These are phyloP conservation scores for Fusarium annulatum DNA, from an alignment of 2,329 filamentous ascomycete species.

Conservation along the genomic window DNA sequence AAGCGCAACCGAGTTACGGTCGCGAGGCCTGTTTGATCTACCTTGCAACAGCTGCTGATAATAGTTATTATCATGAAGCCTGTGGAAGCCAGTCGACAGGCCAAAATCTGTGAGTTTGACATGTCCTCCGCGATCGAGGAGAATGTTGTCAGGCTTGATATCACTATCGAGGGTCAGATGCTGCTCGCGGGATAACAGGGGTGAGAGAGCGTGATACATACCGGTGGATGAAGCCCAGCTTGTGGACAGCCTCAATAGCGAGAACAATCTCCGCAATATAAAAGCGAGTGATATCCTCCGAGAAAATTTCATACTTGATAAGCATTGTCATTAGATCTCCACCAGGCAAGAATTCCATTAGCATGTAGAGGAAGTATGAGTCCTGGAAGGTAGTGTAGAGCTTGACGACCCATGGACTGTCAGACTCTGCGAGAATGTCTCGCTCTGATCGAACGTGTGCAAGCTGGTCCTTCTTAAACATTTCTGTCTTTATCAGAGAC, in stretches of 20 bases:
- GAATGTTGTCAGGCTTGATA: constrained; percentile 99
- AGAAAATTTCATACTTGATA: constrained; percentile 99
- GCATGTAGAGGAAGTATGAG: constrained; percentile 94
- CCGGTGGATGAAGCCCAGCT: constrained; percentile 98
- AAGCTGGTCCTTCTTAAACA: constrained; percentile 99
- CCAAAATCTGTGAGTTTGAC: constrained; percentile 99
- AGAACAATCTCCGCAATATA: constrained; percentile 99
- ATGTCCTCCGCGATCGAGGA: constrained; percentile 93
- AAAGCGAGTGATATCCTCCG: constrained; percentile 97
- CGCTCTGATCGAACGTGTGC: constrained; percentile 97
- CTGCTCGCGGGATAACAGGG: not conserved
- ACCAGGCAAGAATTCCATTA: constrained; percentile 99
- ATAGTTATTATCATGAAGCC: constrained; percentile 97
- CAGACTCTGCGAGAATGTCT: constrained; percentile 98
- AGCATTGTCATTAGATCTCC: constrained; percentile 99
- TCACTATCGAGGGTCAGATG: constrained; percentile 69
- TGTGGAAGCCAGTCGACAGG: constrained; percentile 96
- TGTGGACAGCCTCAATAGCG: constrained; percentile 98
- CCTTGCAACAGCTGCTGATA: constrained; percentile 96
- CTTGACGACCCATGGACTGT: constrained; percentile 99
- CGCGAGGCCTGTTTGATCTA: constrained; percentile 76
- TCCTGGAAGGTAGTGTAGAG: constrained; percentile 99
- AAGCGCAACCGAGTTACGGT: constrained; percentile 93
- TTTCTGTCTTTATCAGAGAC: constrained; percentile 97
- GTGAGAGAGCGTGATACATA: constrained; percentile 57